A percentile compares a stretch with the other conserved stretches of the same genome.
Conservation (phyloP, 225 moss, liverwort and hornwort genomes). For the Climacium dendroides region DNA sequence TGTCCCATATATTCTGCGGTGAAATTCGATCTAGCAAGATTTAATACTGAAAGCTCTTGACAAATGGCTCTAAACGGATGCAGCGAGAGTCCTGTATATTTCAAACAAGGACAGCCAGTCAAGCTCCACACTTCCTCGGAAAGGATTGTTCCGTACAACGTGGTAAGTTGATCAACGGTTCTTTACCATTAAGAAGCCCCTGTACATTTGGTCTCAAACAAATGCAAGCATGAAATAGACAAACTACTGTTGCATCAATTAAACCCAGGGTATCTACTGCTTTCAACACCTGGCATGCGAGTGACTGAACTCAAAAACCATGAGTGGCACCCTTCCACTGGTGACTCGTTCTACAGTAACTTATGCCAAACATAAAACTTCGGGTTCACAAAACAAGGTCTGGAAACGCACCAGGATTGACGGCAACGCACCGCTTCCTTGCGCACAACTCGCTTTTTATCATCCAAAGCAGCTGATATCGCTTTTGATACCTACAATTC, state of each 20-base stretch:
- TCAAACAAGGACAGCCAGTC: background rate
- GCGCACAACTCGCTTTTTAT: conserved; percentile 66
- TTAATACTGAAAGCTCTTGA: background rate
- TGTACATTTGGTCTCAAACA: background rate
- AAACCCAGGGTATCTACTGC: too few species aligned
- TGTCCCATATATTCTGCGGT: background rate
- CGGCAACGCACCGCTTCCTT: conserved; percentile 69
- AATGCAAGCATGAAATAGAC: background rate
- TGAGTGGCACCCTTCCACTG: background rate
- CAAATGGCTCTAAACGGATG: background rate
- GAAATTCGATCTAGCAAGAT: background rate
- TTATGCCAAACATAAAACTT: too few species aligned
- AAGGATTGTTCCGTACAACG: background rate
- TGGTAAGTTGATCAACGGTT: background rate
- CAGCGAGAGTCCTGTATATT: background rate
- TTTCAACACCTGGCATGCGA: background rate
- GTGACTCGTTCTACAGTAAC: too few species aligned
- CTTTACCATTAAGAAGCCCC: background rate
- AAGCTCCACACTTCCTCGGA: background rate
- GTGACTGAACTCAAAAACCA: background rate
- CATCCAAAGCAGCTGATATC: conserved; percentile 55
- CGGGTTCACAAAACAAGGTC: background rate
- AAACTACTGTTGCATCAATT: background rate
- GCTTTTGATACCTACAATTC: conserved; percentile 49
- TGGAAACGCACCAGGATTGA: conserved; percentile 44